A percentile compares a stretch with the other conserved stretches of the same genome.
Conservation (phyloP, 176 grass and related monocot species). For the sorghum (Sorghum bicolor) region DNA sequence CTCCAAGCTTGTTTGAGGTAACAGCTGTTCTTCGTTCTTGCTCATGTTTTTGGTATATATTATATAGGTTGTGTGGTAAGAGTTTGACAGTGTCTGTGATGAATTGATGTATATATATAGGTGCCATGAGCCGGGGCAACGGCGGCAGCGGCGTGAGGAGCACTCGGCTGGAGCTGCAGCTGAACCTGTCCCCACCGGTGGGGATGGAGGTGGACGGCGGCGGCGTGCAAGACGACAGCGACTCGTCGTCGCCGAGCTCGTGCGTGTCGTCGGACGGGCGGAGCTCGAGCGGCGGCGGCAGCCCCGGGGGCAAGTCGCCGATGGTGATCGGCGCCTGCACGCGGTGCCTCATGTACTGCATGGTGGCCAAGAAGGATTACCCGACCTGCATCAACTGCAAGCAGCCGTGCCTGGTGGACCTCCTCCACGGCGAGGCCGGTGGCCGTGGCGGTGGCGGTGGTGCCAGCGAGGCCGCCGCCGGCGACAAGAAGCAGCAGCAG, state of each 20-base stretch:
- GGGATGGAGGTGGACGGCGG: conserved; percentile 10
- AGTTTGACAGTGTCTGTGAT: background rate
- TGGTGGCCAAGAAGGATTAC: conserved; percentile 62
- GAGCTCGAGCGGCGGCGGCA: conserved; percentile 17
- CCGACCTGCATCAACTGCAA: conserved; percentile 73
- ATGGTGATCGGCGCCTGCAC: conserved; percentile 72
- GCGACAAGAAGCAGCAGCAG: background rate
- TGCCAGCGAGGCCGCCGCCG: background rate
- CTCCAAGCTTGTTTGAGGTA: background rate
- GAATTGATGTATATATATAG: background rate
- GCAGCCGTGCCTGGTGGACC: conserved; percentile 53
- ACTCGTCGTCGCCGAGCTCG: conserved; percentile 52
- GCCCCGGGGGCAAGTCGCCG: conserved; percentile 38
- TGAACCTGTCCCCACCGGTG: conserved; percentile 46
- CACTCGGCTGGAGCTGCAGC: conserved; percentile 46
- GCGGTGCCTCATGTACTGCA: conserved; percentile 72
- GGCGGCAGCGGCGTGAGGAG: conserved; percentile 18
- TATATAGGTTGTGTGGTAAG: background rate
- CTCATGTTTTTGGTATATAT: background rate
- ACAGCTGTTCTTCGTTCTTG: conserved; percentile 13
- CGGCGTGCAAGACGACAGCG: conserved; percentile 18
- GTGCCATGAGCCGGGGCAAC: conserved; percentile 48
- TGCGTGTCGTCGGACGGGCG: conserved; percentile 57
- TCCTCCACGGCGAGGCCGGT: conserved; percentile 39
- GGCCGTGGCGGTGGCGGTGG: background rate